These are phyloP conservation scores for Penicillium sp. DNA, from an alignment of 2,329 filamentous ascomycete genomes.

Conservation along the genomic window DNA sequence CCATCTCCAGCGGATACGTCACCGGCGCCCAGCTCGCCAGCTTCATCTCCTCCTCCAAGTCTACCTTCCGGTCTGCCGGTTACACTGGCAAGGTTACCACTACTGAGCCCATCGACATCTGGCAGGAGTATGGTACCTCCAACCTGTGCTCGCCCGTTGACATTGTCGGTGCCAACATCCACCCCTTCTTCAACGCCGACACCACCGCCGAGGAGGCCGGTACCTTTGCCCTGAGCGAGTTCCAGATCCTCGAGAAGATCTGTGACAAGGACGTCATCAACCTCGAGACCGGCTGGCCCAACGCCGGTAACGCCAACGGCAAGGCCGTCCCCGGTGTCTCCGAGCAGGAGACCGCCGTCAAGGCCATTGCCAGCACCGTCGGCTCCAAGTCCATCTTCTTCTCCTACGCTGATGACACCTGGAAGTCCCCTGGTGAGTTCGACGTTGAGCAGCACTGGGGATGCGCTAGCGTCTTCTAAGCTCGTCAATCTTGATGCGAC, in stretches of 20 bases:
- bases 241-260: slow-evolving; percentile 66
- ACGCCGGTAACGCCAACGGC: slow-evolving; percentile 68
- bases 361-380: slow-evolving; percentile 64
- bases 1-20: slow-evolving; percentile 73
- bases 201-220: slow-evolving; percentile 67
- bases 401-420: slow-evolving; percentile 74
- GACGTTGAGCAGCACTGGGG: slow-evolving; percentile 82
- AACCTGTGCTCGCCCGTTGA: slow-evolving; percentile 74
- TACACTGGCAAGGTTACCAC: slow-evolving; percentile 79
- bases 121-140: slow-evolving; percentile 58
- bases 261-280: slow-evolving; percentile 77
- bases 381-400: slow-evolving; percentile 77
- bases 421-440: slow-evolving; percentile 73
- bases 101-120: slow-evolving; percentile 79
- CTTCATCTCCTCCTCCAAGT: slow-evolving; percentile 70
- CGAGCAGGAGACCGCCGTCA: slow-evolving; percentile 72
- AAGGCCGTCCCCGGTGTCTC: slow-evolving; percentile 64
- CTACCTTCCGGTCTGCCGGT: slow-evolving; percentile 61
- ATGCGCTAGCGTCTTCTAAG: slow-evolving; percentile 56
- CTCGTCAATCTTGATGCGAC: slow-evolving; percentile 8
- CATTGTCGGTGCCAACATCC: slow-evolving; percentile 80
- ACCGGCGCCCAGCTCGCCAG: slow-evolving; percentile 62
- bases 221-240: slow-evolving; percentile 71
- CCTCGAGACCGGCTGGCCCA: slow-evolving; percentile 91
- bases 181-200: slow-evolving; percentile 87